Evolutionary conservation across 2,329 filamentous ascomycete genomes (phyloP), one percentile per base, ranked within the genome.

Genomic region (Colletotrichum lentis): DNA sequence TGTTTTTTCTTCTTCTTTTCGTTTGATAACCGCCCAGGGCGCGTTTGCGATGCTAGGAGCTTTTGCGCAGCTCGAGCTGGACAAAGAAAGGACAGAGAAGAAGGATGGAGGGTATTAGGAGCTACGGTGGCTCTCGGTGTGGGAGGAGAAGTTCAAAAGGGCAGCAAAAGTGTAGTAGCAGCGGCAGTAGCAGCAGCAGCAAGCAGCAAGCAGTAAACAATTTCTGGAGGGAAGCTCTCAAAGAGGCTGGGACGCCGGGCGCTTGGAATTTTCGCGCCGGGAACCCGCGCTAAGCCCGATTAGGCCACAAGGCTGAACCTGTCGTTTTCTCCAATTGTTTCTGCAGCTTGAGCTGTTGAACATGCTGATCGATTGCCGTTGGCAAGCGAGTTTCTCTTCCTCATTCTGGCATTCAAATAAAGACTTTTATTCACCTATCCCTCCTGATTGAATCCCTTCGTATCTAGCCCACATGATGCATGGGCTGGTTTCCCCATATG

Each of bases 211-310:
- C 55, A 62, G 70, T 76, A 73, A 75, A 76, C 73, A 76, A 76
- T 76, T 76, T 76, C 74, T 76, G 60, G 67, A 50, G 52, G 67
- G 67, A 64, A 35, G 31, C 31, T 31, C 67, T 69, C 64, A 72
- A 46, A 75, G 74, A 77, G 77, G 73, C 76, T 77, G 76, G 74
- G 69, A 47, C 49, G 27, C 55, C 67, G 67, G 69, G 74, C 73
- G 73, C 76, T 77, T 76, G 77, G 76, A 74, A 76, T 78, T 79
- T 79, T 79, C 77, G 77, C 75, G 72, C 72, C 52, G 66, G 69
- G 62, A 56, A 56, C 62, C 47, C 16, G 69, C 76, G 74, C 78
- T 79, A 79, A 67, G 61, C 78, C 78, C 31, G 61, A 76, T 78
- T 72, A 31, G 71, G 77, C 67, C 59, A 70, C 76, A 77, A 76